Percentiles rank a stretch among this genome's conserved stretches.
Evolutionary conservation across 306 rosid species (phyloP).

Genomic region (Acacia confusa): DNA sequence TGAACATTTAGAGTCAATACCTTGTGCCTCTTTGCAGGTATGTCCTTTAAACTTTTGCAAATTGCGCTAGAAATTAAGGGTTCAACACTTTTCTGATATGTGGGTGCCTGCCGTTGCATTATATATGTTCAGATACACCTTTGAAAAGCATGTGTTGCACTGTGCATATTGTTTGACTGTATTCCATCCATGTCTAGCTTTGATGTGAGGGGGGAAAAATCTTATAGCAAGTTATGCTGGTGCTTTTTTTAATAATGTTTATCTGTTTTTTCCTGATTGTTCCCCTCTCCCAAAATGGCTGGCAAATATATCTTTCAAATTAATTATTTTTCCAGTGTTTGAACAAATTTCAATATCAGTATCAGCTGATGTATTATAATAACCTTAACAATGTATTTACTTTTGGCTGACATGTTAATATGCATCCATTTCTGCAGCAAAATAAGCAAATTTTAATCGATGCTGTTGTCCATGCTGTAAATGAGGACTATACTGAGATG

Average conservation of each 20-base stretch:
- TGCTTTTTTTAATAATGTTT: slow-evolving; percentile 17
- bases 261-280: not conserved
- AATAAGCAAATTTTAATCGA: slow-evolving; percentile 92
- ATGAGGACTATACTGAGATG: slow-evolving; percentile 98
- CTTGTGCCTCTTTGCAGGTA: slow-evolving; percentile 10
- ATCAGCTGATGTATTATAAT: not conserved
- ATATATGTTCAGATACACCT: not conserved
- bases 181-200: slow-evolving; percentile 6
- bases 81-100: not conserved
- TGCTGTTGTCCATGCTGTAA: slow-evolving; percentile 99
- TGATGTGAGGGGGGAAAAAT: slow-evolving; percentile 19
- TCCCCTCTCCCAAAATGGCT: not conserved
- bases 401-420: slow-evolving; percentile 29
- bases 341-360: slow-evolving; percentile 11
- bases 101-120: slow-evolving; percentile 9
- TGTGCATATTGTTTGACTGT: not conserved
- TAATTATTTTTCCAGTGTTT: not conserved
- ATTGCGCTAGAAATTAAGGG: not conserved
- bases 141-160: not conserved
- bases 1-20: slow-evolving; percentile 2
- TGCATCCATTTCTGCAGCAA: slow-evolving; percentile 64
- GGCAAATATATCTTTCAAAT: not conserved
- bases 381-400: slow-evolving; percentile 4
- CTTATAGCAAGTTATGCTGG: not conserved
- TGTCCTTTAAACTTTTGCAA: slow-evolving; percentile 4